These are phyloP conservation scores for Dioscorea dumetorum DNA, from an alignment of 106 monocot species.

Conservation along the genomic window DNA sequence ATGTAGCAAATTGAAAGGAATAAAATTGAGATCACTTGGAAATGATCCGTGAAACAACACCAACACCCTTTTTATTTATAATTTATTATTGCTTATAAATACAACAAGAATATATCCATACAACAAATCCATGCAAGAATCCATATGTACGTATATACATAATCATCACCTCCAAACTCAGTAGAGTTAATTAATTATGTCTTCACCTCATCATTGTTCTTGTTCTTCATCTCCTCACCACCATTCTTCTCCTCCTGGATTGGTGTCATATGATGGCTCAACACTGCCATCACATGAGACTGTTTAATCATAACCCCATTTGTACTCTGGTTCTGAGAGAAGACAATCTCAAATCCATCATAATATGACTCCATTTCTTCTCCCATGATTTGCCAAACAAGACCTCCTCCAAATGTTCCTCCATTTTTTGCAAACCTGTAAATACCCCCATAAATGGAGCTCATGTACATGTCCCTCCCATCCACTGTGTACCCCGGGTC, in stretches of 20 bases:
- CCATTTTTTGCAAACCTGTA: constrained; percentile 20
- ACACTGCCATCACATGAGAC: constrained; percentile 22
- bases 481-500: constrained; percentile 17
- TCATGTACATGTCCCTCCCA: constrained; percentile 18
- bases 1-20: too few relatives aligned
- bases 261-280: constrained; percentile 3
- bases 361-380: constrained; percentile 42
- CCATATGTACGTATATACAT: too few relatives aligned
- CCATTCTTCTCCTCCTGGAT: not conserved
- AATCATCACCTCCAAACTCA: too few relatives aligned
- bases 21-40: too few relatives aligned
- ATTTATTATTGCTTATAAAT: too few relatives aligned
- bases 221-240: too few relatives aligned
- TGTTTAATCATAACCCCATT: constrained; percentile 16
- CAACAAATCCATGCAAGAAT: too few relatives aligned
- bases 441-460: constrained; percentile 19
- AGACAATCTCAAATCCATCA: constrained; percentile 42
- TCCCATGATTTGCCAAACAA: constrained; percentile 47
- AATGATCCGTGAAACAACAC: too few relatives aligned
- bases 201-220: too few relatives aligned
- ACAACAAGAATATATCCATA: too few relatives aligned
- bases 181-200: too few relatives aligned
- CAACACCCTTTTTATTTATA: too few relatives aligned
- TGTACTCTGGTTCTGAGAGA: constrained; percentile 9
- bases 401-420: constrained; percentile 28